phyloP scores from a whole-genome alignment of 2,329 filamentous ascomycete species.

The Clonostachys chloroleuca region DNA sequence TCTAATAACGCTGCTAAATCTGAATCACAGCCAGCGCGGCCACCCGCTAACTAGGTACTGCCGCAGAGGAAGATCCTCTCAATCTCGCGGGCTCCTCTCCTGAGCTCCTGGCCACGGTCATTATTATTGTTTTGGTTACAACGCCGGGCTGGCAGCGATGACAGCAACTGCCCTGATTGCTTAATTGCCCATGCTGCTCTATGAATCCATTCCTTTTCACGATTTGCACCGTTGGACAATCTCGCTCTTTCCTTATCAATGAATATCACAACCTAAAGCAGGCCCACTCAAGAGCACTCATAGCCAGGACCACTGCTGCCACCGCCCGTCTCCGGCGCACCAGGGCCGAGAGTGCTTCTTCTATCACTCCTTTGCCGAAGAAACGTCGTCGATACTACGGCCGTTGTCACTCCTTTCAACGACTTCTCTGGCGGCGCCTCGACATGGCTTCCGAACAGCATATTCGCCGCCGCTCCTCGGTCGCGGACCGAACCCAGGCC shows the following conservation, averaged over 20 bases:
- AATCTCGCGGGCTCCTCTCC: too few species aligned
- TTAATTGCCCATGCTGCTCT: slow-evolving; percentile 12
- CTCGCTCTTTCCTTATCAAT: slow-evolving; percentile 37
- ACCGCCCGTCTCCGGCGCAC: slow-evolving; percentile 31
- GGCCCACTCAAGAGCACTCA: slow-evolving; percentile 31
- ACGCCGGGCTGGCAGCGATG: slow-evolving; percentile 2
- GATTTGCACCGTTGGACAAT: slow-evolving; percentile 41
- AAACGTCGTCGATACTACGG: slow-evolving; percentile 24
- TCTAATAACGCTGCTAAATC: too few species aligned
- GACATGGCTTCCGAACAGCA: slow-evolving; percentile 27
- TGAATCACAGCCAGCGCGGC: too few species aligned
- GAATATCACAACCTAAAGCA: slow-evolving; percentile 34
- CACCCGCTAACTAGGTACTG: too few species aligned
- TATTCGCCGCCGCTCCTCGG: slow-evolving; percentile 32
- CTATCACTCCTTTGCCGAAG: slow-evolving; percentile 22
- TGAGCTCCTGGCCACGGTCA: too few species aligned
- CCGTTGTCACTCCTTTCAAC: slow-evolving; percentile 19
- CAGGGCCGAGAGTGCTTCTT: slow-evolving; percentile 26
- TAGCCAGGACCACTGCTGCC: slow-evolving; percentile 34
- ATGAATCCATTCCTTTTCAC: slow-evolving; percentile 44
- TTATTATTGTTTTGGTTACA: background rate
- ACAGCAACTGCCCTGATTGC: background rate
- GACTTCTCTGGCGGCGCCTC: slow-evolving; percentile 14
- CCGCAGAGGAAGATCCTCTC: too few species aligned
- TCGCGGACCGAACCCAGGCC: slow-evolving; percentile 24